Evolutionary conservation across 164 flowering plant species (phyloP), one percentile per base, ranked within the genome.

Genomic region (Dillenia suffruticosa): DNA sequence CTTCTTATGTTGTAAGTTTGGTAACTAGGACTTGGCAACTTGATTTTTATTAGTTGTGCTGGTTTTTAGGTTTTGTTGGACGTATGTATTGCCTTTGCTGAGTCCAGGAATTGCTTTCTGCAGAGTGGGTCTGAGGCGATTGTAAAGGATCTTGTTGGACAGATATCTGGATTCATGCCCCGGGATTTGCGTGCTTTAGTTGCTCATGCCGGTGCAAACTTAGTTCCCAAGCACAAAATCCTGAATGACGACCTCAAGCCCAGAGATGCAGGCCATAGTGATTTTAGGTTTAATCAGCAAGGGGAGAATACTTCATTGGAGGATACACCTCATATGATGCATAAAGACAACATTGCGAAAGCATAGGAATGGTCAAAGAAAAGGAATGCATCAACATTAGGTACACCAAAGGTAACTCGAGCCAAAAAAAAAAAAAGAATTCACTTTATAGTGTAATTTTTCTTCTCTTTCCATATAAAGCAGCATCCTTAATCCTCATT

Each of bases 121-220:
- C 83, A 94, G 98, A 60, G 47, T 61, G 71, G 63, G 54, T 55
- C 48, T 44, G 87, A 80, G 72, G 89, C 81, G 52, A 57, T 77
- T 70, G 57, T 26, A 26, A 26, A 26, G 40, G 40, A 26, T 26
- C 40, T 26, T 26, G 87, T 79, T 72, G 89, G 85, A 52, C 95
- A 89, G 75, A 94, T 96, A 56, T 82, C 96, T 61, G 98, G 97
- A 65, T 91, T 87, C 70, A 81, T 84, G 84, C 89, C 93, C 9
- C 79, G 67, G 40, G 98, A 94, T 71, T 63, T 94, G 62, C 71
- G 61, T 51, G 88, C 93, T 62, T 64, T 94, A 67, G 61, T 89
- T 75, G 98, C 98, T 48, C 96, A 90, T 84, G 86, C 90, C 64
- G 85, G 84, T 63, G 85, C 85, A 57, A 84, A 78, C 78, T 67